Evolutionary conservation across 2,329 filamentous ascomycete species (phyloP).

Genomic region (Cytospora leucostoma): DNA sequence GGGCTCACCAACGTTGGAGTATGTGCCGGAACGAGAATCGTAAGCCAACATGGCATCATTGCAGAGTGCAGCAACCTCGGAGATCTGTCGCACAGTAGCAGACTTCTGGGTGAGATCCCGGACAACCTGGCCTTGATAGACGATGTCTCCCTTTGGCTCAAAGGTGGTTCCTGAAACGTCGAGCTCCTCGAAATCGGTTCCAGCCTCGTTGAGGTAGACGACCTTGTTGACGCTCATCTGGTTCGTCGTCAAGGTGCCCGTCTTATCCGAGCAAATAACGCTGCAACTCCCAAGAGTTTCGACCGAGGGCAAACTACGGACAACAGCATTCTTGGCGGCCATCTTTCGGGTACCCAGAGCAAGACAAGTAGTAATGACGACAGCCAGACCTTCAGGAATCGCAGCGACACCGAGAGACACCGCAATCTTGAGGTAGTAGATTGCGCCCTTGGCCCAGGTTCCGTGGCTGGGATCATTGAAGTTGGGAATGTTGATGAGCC

Average conservation of each 20-base stretch:
- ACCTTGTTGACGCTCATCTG: slow-evolving; percentile 98
- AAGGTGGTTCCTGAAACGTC: slow-evolving; percentile 94
- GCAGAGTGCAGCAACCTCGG: slow-evolving; percentile 73
- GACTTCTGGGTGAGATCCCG: slow-evolving; percentile 71
- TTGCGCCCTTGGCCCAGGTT: slow-evolving; percentile 92
- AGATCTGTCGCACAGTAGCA: slow-evolving; percentile 76
- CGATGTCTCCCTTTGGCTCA: slow-evolving; percentile 76
- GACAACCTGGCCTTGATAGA: slow-evolving; percentile 66
- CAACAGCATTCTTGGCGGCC: slow-evolving; percentile 97
- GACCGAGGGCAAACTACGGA: slow-evolving; percentile 92
- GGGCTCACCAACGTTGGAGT: slow-evolving; percentile 85
- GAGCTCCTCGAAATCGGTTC: slow-evolving; percentile 76
- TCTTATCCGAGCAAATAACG: slow-evolving; percentile 99
- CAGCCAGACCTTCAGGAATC: slow-evolving; percentile 94
- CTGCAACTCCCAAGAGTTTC: slow-evolving; percentile 99
- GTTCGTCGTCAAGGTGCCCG: slow-evolving; percentile 95
- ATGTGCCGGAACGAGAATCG: slow-evolving; percentile 72
- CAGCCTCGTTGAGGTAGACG: slow-evolving; percentile 76
- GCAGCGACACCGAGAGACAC: slow-evolving; percentile 97
- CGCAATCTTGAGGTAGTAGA: slow-evolving; percentile 99
- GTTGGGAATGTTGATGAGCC: slow-evolving; percentile 97
- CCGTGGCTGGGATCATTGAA: slow-evolving; percentile 95
- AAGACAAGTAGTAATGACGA: slow-evolving; percentile 98
- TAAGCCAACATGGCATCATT: slow-evolving; percentile 86
- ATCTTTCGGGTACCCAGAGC: slow-evolving; percentile 97